Evolutionary conservation across 1,284 basidiomycete genomes (phyloP).

Genomic region (Trametes versicolor): DNA sequence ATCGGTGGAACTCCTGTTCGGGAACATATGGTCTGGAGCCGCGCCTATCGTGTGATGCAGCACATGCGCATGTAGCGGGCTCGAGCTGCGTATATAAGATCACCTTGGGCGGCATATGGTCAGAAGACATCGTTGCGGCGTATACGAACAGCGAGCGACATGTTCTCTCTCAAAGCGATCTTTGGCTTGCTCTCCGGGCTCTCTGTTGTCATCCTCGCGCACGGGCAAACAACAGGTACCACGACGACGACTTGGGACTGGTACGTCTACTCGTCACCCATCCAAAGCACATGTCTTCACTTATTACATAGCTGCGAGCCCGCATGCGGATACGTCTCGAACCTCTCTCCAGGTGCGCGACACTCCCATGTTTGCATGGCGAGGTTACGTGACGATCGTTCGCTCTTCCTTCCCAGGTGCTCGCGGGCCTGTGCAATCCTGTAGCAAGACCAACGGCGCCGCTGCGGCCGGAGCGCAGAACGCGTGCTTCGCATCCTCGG

Average conservation of each 20-base stretch:
- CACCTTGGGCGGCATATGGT: background rate
- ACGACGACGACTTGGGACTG: slow-evolving; percentile 37
- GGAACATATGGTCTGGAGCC: background rate
- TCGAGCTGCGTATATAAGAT: background rate
- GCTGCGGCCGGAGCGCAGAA: slow-evolving; percentile 34
- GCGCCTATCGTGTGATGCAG: background rate
- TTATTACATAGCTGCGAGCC: slow-evolving; percentile 32
- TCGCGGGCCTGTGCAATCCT: slow-evolving; percentile 33
- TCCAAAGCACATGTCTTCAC: background rate
- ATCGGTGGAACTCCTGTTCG: background rate
- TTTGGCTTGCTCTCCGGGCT: slow-evolving; percentile 1
- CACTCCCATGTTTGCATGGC: background rate
- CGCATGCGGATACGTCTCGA: slow-evolving; percentile 33
- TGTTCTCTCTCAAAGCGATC: background rate
- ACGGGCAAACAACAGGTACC: slow-evolving; percentile 30
- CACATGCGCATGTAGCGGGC: background rate
- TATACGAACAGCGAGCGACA: background rate
- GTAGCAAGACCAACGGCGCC: slow-evolving; percentile 30
- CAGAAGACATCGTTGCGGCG: background rate
- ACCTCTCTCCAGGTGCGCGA: slow-evolving; percentile 25
- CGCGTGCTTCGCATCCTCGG: slow-evolving; percentile 36
- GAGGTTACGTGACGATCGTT: background rate
- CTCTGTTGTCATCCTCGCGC: slow-evolving; percentile 1
- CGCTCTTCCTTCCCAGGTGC: slow-evolving; percentile 17
- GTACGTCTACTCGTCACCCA: slow-evolving; percentile 10